These are phyloP conservation scores for Cupressus sempervirens DNA, from an alignment of 75 land plant species.

Conservation along the genomic window DNA sequence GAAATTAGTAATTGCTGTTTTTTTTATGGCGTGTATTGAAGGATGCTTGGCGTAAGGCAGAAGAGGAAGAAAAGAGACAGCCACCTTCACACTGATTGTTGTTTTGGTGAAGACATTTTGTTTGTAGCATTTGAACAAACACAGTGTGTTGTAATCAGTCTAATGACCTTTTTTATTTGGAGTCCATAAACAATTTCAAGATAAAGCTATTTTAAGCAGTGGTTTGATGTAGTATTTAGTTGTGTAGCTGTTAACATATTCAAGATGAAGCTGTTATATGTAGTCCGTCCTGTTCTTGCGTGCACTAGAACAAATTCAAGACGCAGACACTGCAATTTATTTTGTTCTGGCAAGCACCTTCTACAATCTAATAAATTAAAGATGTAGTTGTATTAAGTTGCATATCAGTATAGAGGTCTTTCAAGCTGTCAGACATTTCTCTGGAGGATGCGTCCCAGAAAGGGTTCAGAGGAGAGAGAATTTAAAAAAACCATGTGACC, in stretches of 20 bases:
- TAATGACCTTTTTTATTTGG: background rate
- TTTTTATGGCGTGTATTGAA: conserved; percentile 6
- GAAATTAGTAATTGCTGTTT: background rate
- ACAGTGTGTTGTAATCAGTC: background rate
- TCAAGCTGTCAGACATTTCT: background rate
- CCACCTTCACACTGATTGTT: background rate
- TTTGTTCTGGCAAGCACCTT: background rate
- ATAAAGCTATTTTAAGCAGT: background rate
- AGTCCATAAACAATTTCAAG: background rate
- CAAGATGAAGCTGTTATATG: background rate
- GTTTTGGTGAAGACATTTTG: background rate
- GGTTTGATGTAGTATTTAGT: background rate
- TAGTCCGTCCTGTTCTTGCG: background rate
- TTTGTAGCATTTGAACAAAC: background rate
- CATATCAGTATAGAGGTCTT: background rate
- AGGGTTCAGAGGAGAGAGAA: background rate
- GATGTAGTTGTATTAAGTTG: background rate
- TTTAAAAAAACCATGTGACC: background rate
- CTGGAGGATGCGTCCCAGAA: background rate
- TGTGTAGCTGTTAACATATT: background rate
- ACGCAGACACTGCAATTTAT: background rate
- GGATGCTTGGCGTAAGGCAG: conserved; percentile 42
- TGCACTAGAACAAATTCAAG: background rate
- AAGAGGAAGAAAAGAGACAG: conserved; percentile 24
- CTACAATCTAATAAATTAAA: background rate